A percentile compares a stretch with the other conserved stretches of the same genome.
These are phyloP conservation scores for Cyclanthera cordifolia DNA, from an alignment of 306 rosid species.

Conservation along the genomic window DNA sequence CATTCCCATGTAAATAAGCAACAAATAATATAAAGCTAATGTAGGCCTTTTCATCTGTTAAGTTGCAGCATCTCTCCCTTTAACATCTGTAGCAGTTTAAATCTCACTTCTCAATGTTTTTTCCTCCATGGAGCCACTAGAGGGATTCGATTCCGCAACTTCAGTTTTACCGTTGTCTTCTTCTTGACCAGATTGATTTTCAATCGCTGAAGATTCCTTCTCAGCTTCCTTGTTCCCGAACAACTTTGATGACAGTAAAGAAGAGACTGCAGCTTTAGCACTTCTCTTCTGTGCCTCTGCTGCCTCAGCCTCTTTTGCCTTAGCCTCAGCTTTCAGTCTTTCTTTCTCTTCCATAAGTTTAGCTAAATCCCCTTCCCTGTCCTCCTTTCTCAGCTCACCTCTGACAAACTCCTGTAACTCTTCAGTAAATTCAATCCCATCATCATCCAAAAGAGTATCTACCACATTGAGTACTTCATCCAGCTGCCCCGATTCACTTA, in stretches of 20 bases:
- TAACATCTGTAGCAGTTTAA: slow-evolving; percentile 12
- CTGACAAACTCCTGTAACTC: slow-evolving; percentile 78
- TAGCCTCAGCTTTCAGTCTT: slow-evolving; percentile 81
- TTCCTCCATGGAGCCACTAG: neutral
- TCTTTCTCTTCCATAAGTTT: slow-evolving; percentile 91
- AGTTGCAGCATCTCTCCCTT: slow-evolving; percentile 24
- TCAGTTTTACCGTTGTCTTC: slow-evolving; percentile 13
- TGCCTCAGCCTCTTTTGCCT: slow-evolving; percentile 87
- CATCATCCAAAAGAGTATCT: slow-evolving; percentile 65
- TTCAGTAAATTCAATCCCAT: slow-evolving; percentile 53
- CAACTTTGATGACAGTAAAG: slow-evolving; percentile 68
- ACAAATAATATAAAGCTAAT: slow-evolving; percentile 7
- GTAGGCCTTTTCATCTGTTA: slow-evolving; percentile 27
- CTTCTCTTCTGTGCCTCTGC: slow-evolving; percentile 88
- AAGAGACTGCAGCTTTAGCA: slow-evolving; percentile 65
- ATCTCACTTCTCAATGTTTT: slow-evolving; percentile 10
- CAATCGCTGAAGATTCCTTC: slow-evolving; percentile 25
- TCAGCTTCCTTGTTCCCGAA: slow-evolving; percentile 51
- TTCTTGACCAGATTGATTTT: slow-evolving; percentile 14
- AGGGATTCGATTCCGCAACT: neutral
- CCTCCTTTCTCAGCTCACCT: slow-evolving; percentile 67
- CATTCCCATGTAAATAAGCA: neutral
- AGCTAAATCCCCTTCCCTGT: slow-evolving; percentile 67
- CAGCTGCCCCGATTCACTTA: slow-evolving; percentile 55
- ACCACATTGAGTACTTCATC: slow-evolving; percentile 74